Conservation (phyloP, 768 basidiomycete species). For the Suillus americanus region DNA sequence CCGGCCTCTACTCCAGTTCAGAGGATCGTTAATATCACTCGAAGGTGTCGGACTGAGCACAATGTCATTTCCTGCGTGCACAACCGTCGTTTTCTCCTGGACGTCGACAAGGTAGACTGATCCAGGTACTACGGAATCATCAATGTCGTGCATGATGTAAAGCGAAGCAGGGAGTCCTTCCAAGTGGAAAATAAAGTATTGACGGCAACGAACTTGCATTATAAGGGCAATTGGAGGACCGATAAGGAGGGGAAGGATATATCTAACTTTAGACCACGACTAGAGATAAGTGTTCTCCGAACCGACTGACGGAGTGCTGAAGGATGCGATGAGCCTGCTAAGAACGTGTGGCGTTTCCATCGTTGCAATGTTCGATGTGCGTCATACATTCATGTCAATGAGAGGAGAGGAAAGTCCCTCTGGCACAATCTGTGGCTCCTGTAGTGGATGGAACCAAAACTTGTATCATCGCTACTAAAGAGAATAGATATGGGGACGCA, state of each 20-base stretch:
- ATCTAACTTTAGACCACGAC: neutral
- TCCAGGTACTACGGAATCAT: slow-evolving; percentile 19
- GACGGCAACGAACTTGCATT: neutral
- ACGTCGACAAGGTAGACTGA: slow-evolving; percentile 27
- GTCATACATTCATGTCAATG: neutral
- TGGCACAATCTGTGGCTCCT: neutral
- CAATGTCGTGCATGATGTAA: slow-evolving; percentile 16
- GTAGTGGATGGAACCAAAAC: neutral
- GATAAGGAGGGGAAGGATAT: neutral
- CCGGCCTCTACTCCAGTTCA: slow-evolving; percentile 21
- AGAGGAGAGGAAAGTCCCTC: neutral
- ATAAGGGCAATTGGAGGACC: neutral
- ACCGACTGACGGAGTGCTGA: neutral
- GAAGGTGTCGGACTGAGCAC: slow-evolving; percentile 26
- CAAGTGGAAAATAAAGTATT: neutral
- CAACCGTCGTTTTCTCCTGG: slow-evolving; percentile 12
- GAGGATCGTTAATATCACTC: slow-evolving; percentile 22
- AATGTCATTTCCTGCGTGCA: slow-evolving; percentile 18
- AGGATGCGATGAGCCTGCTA: neutral
- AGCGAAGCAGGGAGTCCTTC: neutral
- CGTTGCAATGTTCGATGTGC: neutral
- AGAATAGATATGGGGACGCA: neutral
- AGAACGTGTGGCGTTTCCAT: neutral
- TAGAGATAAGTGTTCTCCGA: neutral
- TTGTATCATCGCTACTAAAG: neutral